Base-by-base conservation (phyloP, 2,329 filamentous ascomycete species). In the Trichothecium sympodiale region DNA sequence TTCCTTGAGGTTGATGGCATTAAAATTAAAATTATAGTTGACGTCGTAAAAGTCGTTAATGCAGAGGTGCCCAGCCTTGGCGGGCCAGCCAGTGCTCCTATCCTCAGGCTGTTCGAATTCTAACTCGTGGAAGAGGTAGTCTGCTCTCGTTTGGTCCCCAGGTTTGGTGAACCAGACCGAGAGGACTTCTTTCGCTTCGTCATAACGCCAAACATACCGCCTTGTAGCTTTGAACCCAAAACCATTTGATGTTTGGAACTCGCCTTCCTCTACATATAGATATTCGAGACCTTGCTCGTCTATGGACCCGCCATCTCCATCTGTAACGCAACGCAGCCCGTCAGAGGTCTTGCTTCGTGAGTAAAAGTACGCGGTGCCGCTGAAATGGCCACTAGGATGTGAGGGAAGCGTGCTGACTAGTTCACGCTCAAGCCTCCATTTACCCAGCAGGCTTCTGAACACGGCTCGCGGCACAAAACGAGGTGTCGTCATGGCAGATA, bases 111-210 rank as follows among this genome's bases (percentile, higher is more conserved):
- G 43, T 16, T 61, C 39, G 44, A 87, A 83, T 38, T 80, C 69
- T n/a, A 87, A 60, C 42, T 78, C 70, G 47, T 87, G 82, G 54
- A 88, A 89, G 15, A 87, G 60, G 43, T 86, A 82, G 49, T 86
- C 82, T 0, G 78, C 77, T 12, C 67, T 66, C 37, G 63, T 62
- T 13, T 65, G 56, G 43, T 83, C 77, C 13, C 80, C 72, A 1
- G 70, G 64, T 43, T 77, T 75, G 28, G 75, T 75, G 46, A 87
- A 87, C 82, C 82, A 88, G 1, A 82, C 76, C 40, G 74, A 81
- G 16, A 88, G 59, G 18, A 53, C 55, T 46, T 86, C 80, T 2
- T 49, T 59, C 8, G 38, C 46, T 43, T 80, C 76, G 31, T 74
- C 63, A 47, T 86, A 87, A 0, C 82, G 71, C 64, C 82, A 87